Evolutionary conservation across 176 grass and related monocot genomes (phyloP).

Genomic region (Carex myosuroides): DNA sequence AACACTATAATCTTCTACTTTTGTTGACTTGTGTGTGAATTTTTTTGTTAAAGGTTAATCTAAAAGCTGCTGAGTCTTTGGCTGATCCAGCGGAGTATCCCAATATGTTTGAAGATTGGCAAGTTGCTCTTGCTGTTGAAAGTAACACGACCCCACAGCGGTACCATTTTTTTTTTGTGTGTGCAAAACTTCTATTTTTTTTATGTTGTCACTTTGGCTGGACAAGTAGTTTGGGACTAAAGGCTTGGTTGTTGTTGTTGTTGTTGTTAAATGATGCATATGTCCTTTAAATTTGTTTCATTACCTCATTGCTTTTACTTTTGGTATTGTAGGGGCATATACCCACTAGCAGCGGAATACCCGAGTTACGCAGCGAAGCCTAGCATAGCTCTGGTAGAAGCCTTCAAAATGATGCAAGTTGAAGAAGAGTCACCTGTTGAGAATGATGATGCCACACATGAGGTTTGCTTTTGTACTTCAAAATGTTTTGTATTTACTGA

Average conservation of each 20-base stretch:
- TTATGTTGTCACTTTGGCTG: too few species aligned
- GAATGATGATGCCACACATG: slow-evolving; percentile 52
- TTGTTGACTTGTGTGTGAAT: neutral
- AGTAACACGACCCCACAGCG: slow-evolving; percentile 44
- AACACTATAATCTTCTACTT: neutral
- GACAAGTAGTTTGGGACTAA: too few species aligned
- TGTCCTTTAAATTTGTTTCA: neutral
- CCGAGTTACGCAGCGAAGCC: slow-evolving; percentile 61
- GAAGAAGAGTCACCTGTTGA: slow-evolving; percentile 56
- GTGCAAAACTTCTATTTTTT: neutral
- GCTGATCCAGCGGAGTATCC: slow-evolving; percentile 95
- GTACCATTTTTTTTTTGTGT: slow-evolving; percentile 10
- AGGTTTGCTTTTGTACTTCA: slow-evolving; percentile 35
- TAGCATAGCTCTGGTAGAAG: slow-evolving; percentile 63
- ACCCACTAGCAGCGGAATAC: slow-evolving; percentile 72
- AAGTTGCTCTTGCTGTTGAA: slow-evolving; percentile 76
- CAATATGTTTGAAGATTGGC: slow-evolving; percentile 96
- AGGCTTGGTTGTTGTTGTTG: too few species aligned
- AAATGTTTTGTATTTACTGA: neutral
- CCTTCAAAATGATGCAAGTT: slow-evolving; percentile 84
- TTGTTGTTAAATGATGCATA: neutral
- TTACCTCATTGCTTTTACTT: neutral
- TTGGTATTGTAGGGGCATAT: slow-evolving; percentile 47
- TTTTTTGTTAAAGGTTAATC: slow-evolving; percentile 49
- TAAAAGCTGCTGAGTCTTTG: slow-evolving; percentile 93